phyloP scores from a whole-genome alignment of 2,329 filamentous ascomycete genomes.

The Cladophialophora psammophila region DNA sequence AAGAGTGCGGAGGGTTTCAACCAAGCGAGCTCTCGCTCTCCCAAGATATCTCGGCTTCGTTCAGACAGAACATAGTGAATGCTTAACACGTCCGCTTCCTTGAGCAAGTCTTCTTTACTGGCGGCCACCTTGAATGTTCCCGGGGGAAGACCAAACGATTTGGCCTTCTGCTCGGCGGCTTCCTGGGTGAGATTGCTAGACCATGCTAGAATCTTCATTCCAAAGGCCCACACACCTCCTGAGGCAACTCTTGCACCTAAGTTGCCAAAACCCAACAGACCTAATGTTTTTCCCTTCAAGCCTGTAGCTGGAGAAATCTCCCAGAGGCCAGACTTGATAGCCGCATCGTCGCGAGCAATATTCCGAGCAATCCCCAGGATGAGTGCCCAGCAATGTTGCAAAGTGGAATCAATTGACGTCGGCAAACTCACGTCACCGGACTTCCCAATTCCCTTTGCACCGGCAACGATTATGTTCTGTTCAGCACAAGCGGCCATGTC shows the following conservation, averaged over 20 bases:
- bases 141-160: conserved; percentile 24
- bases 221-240: conserved; percentile 73
- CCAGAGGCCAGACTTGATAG: conserved; percentile 70
- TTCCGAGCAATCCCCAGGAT: conserved; percentile 71
- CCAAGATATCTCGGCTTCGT: conserved; percentile 70
- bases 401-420: conserved; percentile 38
- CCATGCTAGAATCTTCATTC: conserved; percentile 80
- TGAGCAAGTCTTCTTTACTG: conserved; percentile 18
- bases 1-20: conserved; percentile 72
- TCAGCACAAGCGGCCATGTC: conserved; percentile 68
- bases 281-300: conserved; percentile 73
- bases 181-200: conserved; percentile 76
- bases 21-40: conserved; percentile 62
- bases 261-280: conserved; percentile 74
- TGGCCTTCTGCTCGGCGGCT: conserved; percentile 68
- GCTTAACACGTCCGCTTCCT: conserved; percentile 55
- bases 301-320: conserved; percentile 71
- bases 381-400: conserved; percentile 55
- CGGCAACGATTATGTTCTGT: conserved; percentile 69
- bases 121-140: conserved; percentile 17
- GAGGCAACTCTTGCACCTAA: conserved; percentile 72
- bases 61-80: conserved; percentile 75
- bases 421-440: conserved; percentile 46
- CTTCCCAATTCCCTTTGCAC: conserved; percentile 53
- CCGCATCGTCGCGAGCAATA: conserved; percentile 71